These are phyloP conservation scores for Rosa persica DNA, from an alignment of 306 rosid genomes.

Conservation along the genomic window DNA sequence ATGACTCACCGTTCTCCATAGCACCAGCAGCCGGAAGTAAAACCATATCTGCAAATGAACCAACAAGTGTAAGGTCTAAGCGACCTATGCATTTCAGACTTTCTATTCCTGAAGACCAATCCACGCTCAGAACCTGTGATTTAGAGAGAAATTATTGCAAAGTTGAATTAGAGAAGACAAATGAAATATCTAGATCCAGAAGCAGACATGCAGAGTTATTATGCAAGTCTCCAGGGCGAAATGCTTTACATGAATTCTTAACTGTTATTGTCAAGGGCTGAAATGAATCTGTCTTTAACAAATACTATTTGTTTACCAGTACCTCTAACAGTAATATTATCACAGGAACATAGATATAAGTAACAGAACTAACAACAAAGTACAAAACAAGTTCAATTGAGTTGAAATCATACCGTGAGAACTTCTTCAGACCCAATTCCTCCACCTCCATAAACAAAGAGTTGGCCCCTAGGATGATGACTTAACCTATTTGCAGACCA, in stretches of 20 bases:
- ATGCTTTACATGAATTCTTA: background rate
- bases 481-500: constrained; percentile 51
- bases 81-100: constrained; percentile 64
- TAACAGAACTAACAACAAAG: background rate
- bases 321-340: background rate
- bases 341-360: constrained; percentile 22
- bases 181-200: background rate
- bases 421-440: constrained; percentile 87
- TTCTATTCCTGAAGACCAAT: constrained; percentile 76
- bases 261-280: background rate
- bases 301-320: background rate
- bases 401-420: constrained; percentile 54
- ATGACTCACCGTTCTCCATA: constrained; percentile 39
- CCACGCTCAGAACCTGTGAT: constrained; percentile 69
- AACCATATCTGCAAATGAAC: constrained; percentile 81
- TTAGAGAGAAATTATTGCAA: constrained; percentile 22
- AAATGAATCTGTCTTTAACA: too few relatives aligned
- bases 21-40: constrained; percentile 45
- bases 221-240: background rate
- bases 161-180: background rate
- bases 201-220: background rate
- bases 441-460: constrained; percentile 85
- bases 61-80: constrained; percentile 62
- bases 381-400: constrained; percentile 19
- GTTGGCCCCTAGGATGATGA: constrained; percentile 46